phyloP scores from a whole-genome alignment of 441 rosid species.

The Iberis amara region DNA sequence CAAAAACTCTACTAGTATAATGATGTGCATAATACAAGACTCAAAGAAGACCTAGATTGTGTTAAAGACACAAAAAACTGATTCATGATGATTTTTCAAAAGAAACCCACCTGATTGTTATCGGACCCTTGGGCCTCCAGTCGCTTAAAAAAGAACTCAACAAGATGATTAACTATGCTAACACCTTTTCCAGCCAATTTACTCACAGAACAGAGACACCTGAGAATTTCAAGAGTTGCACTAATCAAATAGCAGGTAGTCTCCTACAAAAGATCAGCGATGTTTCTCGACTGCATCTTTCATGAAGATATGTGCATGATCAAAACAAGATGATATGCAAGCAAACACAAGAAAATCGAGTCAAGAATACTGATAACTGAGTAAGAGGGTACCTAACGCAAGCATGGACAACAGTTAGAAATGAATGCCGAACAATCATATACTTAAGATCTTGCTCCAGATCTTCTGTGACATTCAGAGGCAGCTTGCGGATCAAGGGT shows the following conservation, averaged over 20 bases:
- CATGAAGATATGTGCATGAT: slow-evolving; percentile 17
- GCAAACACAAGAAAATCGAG: slow-evolving; percentile 2
- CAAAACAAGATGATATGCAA: slow-evolving; percentile 17
- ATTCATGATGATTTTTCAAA: slow-evolving; percentile 13
- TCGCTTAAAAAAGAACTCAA: slow-evolving; percentile 81
- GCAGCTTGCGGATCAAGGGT: slow-evolving; percentile 81
- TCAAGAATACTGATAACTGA: slow-evolving; percentile 19
- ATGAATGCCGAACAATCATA: slow-evolving; percentile 94
- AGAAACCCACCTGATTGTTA: slow-evolving; percentile 76
- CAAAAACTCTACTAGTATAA: slow-evolving; percentile 15
- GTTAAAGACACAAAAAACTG: background rate
- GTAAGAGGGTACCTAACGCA: slow-evolving; percentile 74
- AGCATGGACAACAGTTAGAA: slow-evolving; percentile 96
- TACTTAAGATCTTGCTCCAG: slow-evolving; percentile 93
- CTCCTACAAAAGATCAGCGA: slow-evolving; percentile 11
- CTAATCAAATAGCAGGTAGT: slow-evolving; percentile 23
- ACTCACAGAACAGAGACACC: slow-evolving; percentile 93
- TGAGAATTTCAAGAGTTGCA: slow-evolving; percentile 31
- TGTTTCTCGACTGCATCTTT: slow-evolving; percentile 19
- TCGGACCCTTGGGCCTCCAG: slow-evolving; percentile 69
- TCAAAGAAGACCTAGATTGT: slow-evolving; percentile 5
- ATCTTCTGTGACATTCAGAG: slow-evolving; percentile 73
- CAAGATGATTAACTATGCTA: slow-evolving; percentile 71
- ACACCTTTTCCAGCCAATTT: slow-evolving; percentile 73
- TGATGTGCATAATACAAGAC: slow-evolving; percentile 10